These are phyloP conservation scores for Magnusiomyces ingens DNA, from an alignment of 1,139 yeast genomes.

Conservation along the genomic window DNA sequence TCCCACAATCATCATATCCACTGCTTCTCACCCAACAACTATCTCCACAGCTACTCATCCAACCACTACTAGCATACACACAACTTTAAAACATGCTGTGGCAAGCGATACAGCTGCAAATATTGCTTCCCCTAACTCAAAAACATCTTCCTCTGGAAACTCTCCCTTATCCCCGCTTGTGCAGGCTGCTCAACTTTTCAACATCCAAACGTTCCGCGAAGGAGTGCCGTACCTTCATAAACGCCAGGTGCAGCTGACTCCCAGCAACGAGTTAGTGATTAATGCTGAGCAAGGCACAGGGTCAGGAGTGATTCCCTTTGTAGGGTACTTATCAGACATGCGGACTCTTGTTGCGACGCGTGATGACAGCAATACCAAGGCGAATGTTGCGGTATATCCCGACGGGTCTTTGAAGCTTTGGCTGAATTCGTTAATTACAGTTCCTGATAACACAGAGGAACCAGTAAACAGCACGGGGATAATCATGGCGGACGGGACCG, in stretches of 20 bases:
- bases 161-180: neutral
- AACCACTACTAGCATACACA: too few species aligned
- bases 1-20: too few species aligned
- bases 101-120: too few species aligned
- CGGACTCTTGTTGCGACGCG: neutral
- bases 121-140: too few species aligned
- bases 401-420: neutral
- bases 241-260: neutral
- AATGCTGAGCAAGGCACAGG: neutral
- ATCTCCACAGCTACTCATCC: too few species aligned
- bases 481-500: neutral
- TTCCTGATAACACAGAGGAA: neutral
- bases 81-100: too few species aligned
- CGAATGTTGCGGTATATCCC: neutral
- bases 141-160: too few species aligned
- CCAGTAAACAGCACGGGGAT: neutral
- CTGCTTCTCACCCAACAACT: too few species aligned
- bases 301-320: neutral
- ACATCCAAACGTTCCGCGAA: constrained; percentile 5
- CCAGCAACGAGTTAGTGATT: neutral
- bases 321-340: neutral
- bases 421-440: neutral
- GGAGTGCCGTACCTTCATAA: constrained; percentile 12
- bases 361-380: neutral
- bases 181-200: neutral